Conservation (phyloP, 257 asterid genomes). For the Scutellaria galericulata region DNA sequence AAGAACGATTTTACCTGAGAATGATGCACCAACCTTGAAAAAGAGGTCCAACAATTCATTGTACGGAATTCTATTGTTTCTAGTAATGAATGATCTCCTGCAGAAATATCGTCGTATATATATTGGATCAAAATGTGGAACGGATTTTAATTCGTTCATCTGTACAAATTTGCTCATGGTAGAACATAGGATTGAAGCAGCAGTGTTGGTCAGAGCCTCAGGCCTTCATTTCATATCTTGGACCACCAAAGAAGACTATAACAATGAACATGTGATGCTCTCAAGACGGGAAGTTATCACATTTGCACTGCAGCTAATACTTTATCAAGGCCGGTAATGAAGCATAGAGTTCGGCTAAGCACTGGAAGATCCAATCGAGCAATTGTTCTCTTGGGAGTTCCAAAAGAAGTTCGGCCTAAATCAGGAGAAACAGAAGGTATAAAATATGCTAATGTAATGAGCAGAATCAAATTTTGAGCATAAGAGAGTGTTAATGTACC, state of each 20-base stretch:
- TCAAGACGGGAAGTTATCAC: conserved; percentile 27
- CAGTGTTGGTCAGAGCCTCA: conserved; percentile 35
- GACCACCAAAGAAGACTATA: conserved; percentile 8
- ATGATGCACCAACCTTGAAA: conserved; percentile 38
- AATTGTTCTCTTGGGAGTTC: conserved; percentile 95
- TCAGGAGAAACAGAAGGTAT: conserved; percentile 32
- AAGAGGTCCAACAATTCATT: background rate
- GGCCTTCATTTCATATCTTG: conserved; percentile 24
- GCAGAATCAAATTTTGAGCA: background rate
- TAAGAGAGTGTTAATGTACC: conserved; percentile 47
- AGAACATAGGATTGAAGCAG: background rate
- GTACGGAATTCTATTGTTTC: conserved; percentile 17
- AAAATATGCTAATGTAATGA: background rate
- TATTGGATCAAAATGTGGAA: conserved; percentile 13
- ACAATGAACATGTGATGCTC: conserved; percentile 1
- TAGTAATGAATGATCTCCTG: background rate
- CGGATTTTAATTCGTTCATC: background rate
- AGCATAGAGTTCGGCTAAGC: conserved; percentile 85
- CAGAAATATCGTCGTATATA: background rate
- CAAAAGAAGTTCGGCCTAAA: conserved; percentile 88
- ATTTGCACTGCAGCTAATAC: conserved; percentile 51
- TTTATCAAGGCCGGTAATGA: conserved; percentile 83
- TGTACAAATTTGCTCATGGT: conserved; percentile 24
- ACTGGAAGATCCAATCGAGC: conserved; percentile 94
- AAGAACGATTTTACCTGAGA: conserved; percentile 3